Evolutionary conservation across 805 yeast species (phyloP), one percentile per base, ranked within the genome.

Genomic region (Hanseniaspora mollemarum): DNA sequence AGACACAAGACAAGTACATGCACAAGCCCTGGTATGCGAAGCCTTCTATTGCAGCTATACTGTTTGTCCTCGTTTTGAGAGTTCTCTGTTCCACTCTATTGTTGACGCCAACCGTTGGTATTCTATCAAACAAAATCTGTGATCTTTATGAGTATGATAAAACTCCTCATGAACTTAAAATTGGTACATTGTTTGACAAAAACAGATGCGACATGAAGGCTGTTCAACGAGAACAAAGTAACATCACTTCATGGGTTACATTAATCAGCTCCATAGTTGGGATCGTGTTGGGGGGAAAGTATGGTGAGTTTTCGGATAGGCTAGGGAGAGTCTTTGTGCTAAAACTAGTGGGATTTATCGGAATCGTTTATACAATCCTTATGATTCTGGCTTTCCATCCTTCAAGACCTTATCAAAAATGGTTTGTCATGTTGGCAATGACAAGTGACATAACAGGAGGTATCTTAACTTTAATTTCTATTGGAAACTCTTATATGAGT

Each of bases 401-500:
- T 53, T 59, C 45, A 56, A 66, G 59, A 55, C 63, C 58, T 62
- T 78, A 40, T 59, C 71, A 54, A 60, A 64, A 58, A 50, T 57
- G 51, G 62, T 62, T 55, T 26, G 68, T 78, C 54, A 62, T 82
- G 1, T 31, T 71, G 0, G 66, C 75, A 2, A 71, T 71, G 13
- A 53, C 73, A 1, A 32, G 81, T 1, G 72, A 71, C 24, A 48
- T 73, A 3, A 75, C 80, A n/a, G 95, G 95, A 22, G 82, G 87
- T 0, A 45, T 73, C 8, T 63, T 77, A 53, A 71, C 80, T 5
- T 58, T 80, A 31, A 58, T 82, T 46, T 76, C 81, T 9, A 65
- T 82, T 28, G 67, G 77, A 12, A 80, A 80, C 59, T 76, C 88
- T 54, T 87, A 85, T 60, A 71, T 83, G 16, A 70, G 86, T 3